A percentile compares a stretch with the other conserved stretches of the same genome.
These are phyloP conservation scores for Lizanozyma gosingica DNA, from an alignment of 1,139 yeast genomes.

Conservation along the genomic window DNA sequence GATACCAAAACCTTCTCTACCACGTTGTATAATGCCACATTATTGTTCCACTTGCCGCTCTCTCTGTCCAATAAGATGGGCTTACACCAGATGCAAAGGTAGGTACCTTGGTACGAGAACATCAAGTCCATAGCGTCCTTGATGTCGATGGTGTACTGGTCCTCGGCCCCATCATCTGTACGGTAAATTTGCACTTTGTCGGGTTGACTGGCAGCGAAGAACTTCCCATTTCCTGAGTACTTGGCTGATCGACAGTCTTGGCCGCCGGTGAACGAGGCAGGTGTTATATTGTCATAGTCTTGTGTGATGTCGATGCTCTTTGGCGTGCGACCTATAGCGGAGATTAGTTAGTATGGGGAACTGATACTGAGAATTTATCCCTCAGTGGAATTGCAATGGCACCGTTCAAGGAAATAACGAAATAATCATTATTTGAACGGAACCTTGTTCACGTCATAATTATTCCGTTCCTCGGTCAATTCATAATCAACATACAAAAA, in stretches of 20 bases:
- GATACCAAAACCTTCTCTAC: slow-evolving; percentile 40
- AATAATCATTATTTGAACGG: too few species aligned
- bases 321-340: slow-evolving; percentile 14
- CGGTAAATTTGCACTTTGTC: slow-evolving; percentile 47
- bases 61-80: slow-evolving; percentile 54
- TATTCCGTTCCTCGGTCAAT: not conserved
- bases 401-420: too few species aligned
- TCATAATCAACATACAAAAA: slow-evolving; percentile 10
- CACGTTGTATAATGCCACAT: slow-evolving; percentile 67
- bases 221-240: slow-evolving; percentile 46
- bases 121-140: slow-evolving; percentile 70
- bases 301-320: slow-evolving; percentile 12
- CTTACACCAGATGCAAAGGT: slow-evolving; percentile 83
- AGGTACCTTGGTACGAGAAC: slow-evolving; percentile 86
- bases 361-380: too few species aligned
- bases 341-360: too few species aligned
- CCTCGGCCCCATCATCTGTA: slow-evolving; percentile 38
- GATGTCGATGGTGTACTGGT: slow-evolving; percentile 37
- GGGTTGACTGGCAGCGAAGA: slow-evolving; percentile 51
- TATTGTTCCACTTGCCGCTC: slow-evolving; percentile 64
- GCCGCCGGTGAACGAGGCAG: slow-evolving; percentile 4
- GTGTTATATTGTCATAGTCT: slow-evolving; percentile 12
- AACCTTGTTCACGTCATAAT: not conserved
- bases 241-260: slow-evolving; percentile 37
- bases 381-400: too few species aligned